phyloP scores from a whole-genome alignment of 495 filamentous ascomycete species.

The Paragyromitra xinjiangensis region DNA sequence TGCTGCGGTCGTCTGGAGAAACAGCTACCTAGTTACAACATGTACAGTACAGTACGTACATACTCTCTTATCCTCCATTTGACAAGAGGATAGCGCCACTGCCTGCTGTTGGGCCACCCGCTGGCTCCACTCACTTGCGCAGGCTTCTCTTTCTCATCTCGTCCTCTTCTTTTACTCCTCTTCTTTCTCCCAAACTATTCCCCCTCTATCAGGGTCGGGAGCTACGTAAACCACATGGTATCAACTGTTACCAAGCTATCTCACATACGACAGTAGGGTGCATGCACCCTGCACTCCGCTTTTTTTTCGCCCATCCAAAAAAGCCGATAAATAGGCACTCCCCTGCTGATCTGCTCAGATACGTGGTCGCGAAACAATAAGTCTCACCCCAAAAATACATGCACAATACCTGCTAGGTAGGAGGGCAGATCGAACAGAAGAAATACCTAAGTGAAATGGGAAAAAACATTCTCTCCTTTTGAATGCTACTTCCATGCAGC shows the following conservation, averaged over 20 bases:
- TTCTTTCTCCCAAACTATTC: constrained; percentile 13
- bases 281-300: constrained; percentile 47
- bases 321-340: constrained; percentile 15
- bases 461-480: constrained; percentile 8
- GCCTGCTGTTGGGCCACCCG: constrained; percentile 9
- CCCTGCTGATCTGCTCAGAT: constrained; percentile 35
- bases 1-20: constrained; percentile 54
- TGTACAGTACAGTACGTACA: background rate
- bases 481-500: constrained; percentile 7
- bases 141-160: background rate
- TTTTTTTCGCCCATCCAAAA: constrained; percentile 36
- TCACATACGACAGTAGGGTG: constrained; percentile 36
- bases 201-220: constrained; percentile 33
- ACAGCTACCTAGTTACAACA: constrained; percentile 6
- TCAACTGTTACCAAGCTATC: constrained; percentile 27
- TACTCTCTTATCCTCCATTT: constrained; percentile 20
- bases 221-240: constrained; percentile 39
- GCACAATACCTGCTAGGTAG: background rate
- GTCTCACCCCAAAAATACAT: constrained; percentile 11
- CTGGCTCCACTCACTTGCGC: constrained; percentile 44
- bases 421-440: constrained; percentile 12
- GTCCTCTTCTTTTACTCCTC: background rate
- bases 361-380: constrained; percentile 41
- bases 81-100: background rate
- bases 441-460: background rate